Evolutionary conservation across 305 asterid genomes (phyloP).

Genomic region (Fraxinus latifolia): DNA sequence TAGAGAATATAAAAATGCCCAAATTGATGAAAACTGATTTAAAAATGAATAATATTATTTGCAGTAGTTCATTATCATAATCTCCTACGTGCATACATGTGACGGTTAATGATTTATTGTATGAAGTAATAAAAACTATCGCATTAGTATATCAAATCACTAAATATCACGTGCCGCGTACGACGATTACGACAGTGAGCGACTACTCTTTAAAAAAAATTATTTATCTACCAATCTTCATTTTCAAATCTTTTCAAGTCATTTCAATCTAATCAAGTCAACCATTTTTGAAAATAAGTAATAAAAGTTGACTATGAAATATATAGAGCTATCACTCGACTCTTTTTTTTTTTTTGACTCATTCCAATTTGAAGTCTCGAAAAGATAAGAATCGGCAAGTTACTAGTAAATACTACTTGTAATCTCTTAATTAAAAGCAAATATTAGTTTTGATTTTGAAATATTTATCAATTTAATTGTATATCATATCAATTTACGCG

Average conservation of each 20-base stretch:
- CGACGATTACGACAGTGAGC: no score
- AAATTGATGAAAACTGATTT: neutral
- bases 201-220: neutral
- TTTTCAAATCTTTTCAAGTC: neutral
- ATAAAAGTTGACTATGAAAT: neutral
- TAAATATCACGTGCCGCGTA: no score
- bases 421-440: neutral
- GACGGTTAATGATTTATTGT: no score
- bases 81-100: accelerated
- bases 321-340: neutral
- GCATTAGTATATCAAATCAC: no score
- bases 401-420: no score
- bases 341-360: no score
- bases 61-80: no score
- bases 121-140: no score
- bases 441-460: neutral
- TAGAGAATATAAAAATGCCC: neutral
- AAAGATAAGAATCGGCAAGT: no score
- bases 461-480: neutral
- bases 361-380: no score
- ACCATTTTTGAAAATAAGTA: neutral
- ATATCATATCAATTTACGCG: neutral
- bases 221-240: neutral
- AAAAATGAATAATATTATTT: no score
- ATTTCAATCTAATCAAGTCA: neutral